Percentiles rank a stretch among this genome's conserved stretches.
phyloP scores from a whole-genome alignment of 2,329 filamentous ascomycete species.

The Mycosphaerella arachidis region DNA sequence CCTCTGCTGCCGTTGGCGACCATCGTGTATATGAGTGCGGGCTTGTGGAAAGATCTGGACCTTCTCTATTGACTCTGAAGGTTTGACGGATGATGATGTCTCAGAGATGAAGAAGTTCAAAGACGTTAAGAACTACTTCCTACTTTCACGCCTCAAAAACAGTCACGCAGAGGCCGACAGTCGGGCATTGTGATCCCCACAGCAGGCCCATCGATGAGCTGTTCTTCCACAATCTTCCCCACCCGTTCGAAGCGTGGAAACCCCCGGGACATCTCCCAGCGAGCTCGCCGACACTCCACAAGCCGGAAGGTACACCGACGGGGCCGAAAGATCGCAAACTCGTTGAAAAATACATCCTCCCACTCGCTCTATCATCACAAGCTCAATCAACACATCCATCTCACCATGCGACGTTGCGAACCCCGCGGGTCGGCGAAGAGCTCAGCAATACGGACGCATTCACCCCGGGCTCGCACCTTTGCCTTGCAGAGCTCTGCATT shows the following conservation, averaged over 20 bases:
- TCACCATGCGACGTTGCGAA: neutral
- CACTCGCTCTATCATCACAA: too few species aligned
- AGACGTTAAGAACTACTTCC: neutral
- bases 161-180: constrained; percentile 2
- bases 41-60: neutral
- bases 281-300: neutral
- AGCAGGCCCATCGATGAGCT: neutral
- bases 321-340: neutral
- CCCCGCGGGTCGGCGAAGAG: neutral
- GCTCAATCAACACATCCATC: neutral
- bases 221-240: neutral
- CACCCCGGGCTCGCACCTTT: neutral
- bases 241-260: neutral
- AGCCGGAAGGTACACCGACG: neutral
- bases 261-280: neutral
- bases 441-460: neutral
- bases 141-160: neutral
- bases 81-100: neutral
- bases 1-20: constrained; percentile 13
- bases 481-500: neutral
- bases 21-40: constrained; percentile 7
- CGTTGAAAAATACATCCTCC: too few species aligned
- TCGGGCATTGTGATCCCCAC: neutral
- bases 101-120: neutral
- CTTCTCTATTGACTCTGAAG: neutral